Evolutionary conservation across 1,284 basidiomycete species (phyloP), one percentile per base, ranked within the genome.

Genomic region (Cryptococcus maquisensis): DNA sequence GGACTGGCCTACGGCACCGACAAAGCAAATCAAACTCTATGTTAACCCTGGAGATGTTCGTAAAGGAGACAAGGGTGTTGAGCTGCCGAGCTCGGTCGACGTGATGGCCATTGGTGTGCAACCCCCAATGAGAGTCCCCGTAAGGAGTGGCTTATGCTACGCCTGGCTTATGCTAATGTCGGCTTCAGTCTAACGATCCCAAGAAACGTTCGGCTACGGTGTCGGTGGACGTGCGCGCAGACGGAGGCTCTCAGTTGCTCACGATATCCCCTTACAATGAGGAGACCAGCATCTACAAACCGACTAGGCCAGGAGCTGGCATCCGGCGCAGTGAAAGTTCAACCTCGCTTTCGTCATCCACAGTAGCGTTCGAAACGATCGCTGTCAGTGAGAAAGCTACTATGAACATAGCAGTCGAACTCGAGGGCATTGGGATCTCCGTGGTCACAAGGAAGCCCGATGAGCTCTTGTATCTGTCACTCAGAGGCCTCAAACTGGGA

Each of bases 101-200:
- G 86, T 97, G 56, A 87, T 97, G 84, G 96, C 98, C 74, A 98
- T 99, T 43, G 96, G 96, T 46, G 84, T 90, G 58, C 82, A 97
- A 38, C 77, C 92, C 13, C 96, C 96, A 0, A 93, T 96, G 80
- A 90, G 84, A 72, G 88, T 98, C 5, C 57, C 61, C 1, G 68
- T 65, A 44, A 61, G 67, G 55, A 16, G n/a, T 28, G 8, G 8
- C 16, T 35, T 38, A 10, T 20, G 35, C 15, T 18, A 13, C n/a
- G 16, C 16, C 16, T 18, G 9, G 15, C 13, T 24, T 9, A 13
- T 28, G 16, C 44, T 51, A 32, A 57, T 21, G 28, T 32, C 23
- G 26, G 7, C 10, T 46, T 6, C 21, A 46, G 52, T 46, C 42
- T 47, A 46, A 24, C 47, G 16, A 24, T 52, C 12, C 39, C 21